Evolutionary conservation across 352 stramenopile species (phyloP), one percentile per base, ranked within the genome.

Genomic region (Phytophthora sansomeana): DNA sequence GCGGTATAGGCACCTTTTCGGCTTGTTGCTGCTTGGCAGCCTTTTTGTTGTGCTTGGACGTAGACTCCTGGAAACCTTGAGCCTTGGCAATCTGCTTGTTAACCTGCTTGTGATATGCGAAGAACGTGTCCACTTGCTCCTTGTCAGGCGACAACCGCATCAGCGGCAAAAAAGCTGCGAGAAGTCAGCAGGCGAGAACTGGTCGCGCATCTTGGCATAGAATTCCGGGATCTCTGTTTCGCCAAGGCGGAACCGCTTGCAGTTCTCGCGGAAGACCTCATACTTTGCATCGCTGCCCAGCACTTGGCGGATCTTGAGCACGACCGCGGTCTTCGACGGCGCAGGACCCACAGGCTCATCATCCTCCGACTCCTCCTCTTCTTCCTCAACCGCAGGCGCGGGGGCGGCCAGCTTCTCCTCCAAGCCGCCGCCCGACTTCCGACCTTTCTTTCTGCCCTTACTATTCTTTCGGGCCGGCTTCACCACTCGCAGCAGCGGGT

Each of bases 231-330:
- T 53, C 33, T 91, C 81, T 17, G 65, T 62, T 28, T 92, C 78
- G 0, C 69, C 76, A 16, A 82, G 28, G 4, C 85, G 86, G 55
- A 90, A 96, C 19, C 81, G 70, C 56, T 85, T 89, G 67, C 88
- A 96, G 26, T 81, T 73, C 61, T 93, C 80, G 0, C 88, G 82
- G 47, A 96, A 94, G 3, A 92, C 79, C 42, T 94, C 85, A 58
- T 94, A 96, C 68, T 93, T 94, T 19, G 83, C 84, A 44, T 91
- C 84, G 42, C 76, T 92, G 32, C 88, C 88, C 2, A 96, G 73
- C 9, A 84, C 74, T 43, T 93, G 83, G 13, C 85, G 80, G 38
- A 96, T 91, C 67, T 90, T 86, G 17, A 94, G 77, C 49, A 94
- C 82, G 9, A 94, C 67, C 28, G 84, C 80, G 38, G 80, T 92